phyloP scores from a whole-genome alignment of 1,139 yeast species.

The Yamadazyma conglobata region DNA sequence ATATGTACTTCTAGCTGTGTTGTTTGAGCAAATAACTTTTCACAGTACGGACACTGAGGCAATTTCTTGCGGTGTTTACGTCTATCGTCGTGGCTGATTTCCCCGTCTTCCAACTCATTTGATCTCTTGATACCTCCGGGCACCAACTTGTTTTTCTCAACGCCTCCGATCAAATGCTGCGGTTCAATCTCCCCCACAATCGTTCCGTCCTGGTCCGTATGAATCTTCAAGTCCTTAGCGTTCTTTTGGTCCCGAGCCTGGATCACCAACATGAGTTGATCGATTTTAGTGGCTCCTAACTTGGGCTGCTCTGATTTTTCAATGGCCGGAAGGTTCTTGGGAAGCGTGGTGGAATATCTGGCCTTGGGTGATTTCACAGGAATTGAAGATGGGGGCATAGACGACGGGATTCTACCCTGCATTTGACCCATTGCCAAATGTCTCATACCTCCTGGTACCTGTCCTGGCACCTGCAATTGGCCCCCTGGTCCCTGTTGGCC shows the following conservation, averaged over 20 bases:
- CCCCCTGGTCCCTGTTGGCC: conserved; percentile 10
- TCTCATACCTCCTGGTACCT: too few species aligned
- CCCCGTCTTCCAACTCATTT: conserved; percentile 16
- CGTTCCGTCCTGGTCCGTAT: conserved; percentile 63
- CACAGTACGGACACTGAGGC: conserved; percentile 69
- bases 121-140: conserved; percentile 15
- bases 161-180: conserved; percentile 71
- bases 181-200: conserved; percentile 32
- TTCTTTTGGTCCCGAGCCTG: conserved; percentile 82
- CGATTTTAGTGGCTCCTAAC: conserved; percentile 84
- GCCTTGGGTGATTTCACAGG: conserved; percentile 3
- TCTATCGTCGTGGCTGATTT: conserved; percentile 16
- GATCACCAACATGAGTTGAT: conserved; percentile 82
- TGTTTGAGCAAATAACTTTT: conserved; percentile 66
- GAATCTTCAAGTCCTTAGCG: conserved; percentile 55
- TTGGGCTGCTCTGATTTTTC: conserved; percentile 50
- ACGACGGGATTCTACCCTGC: background rate
- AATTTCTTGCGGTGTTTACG: conserved; percentile 26
- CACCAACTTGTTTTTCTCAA: conserved; percentile 51
- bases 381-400: background rate
- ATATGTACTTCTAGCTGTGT: conserved; percentile 80
- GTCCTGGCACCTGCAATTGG: conserved; percentile 3
- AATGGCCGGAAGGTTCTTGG: conserved; percentile 34
- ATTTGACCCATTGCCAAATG: too few species aligned
- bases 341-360: conserved; percentile 2